Conservation (phyloP, 164 flowering plant genomes). For the Piper betle region DNA sequence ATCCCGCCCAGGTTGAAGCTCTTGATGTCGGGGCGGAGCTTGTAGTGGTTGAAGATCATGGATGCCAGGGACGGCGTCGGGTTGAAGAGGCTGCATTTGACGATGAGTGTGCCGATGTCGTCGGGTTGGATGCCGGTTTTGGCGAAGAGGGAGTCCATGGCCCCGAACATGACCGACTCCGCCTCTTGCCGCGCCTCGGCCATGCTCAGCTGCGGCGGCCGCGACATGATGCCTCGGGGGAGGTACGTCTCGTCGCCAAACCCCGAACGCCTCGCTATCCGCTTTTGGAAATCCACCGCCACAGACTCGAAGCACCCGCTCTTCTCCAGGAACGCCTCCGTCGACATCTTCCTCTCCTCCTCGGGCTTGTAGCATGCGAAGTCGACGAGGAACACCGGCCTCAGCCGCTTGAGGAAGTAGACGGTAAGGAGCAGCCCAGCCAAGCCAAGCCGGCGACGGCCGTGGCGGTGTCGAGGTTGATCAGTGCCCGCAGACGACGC, state of each 20-base stretch:
- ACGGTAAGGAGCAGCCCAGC: conserved; percentile 10
- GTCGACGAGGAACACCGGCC: conserved; percentile 53
- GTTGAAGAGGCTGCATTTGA: conserved; percentile 78
- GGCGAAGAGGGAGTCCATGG: conserved; percentile 48
- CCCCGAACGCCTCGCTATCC: conserved; percentile 50
- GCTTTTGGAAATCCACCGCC: conserved; percentile 43
- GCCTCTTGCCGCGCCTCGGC: conserved; percentile 67
- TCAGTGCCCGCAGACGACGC: too few species aligned
- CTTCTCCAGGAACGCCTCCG: conserved; percentile 47
- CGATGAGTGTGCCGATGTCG: conserved; percentile 54
- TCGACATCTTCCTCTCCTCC: conserved; percentile 43
- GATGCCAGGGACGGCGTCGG: conserved; percentile 85
- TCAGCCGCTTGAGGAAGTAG: conserved; percentile 38
- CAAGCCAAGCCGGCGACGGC: neutral
- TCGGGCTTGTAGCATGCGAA: conserved; percentile 68
- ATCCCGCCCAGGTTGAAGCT: conserved; percentile 82
- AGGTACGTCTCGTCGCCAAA: conserved; percentile 76
- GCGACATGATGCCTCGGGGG: conserved; percentile 43
- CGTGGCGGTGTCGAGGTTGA: neutral
- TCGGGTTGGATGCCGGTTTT: conserved; percentile 47
- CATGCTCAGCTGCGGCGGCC: conserved; percentile 53
- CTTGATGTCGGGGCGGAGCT: conserved; percentile 49
- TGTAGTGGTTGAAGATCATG: conserved; percentile 85
- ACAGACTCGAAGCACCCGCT: conserved; percentile 43
- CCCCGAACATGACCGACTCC: conserved; percentile 73